Base-by-base conservation (phyloP, 2,329 filamentous ascomycete genomes). In the Cercospora sp. region DNA sequence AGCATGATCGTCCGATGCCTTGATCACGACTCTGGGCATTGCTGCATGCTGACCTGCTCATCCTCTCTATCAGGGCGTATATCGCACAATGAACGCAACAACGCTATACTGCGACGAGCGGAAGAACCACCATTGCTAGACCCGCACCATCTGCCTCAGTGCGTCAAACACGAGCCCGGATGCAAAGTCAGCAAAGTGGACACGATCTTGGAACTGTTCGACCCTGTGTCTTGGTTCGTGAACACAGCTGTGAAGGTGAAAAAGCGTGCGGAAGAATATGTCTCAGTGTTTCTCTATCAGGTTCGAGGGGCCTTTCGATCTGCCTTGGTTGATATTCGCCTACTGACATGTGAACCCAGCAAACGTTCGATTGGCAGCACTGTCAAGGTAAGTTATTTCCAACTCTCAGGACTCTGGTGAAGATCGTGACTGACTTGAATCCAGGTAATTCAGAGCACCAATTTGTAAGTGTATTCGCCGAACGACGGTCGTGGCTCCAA, bases 91-190 rank as follows among this genome's bases (percentile, higher is more conserved):
- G 43, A 45, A 45, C 43, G 18, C 21, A 28, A 28, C 51, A 8
- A 57, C 51, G 24, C 5, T 13, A 5, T 57, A 8, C 12, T 26
- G 51, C 51, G 51, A 18, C 51, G 51, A 12, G 12, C 24, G 13
- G 21, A n/a, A 32, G 7, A 57, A 18, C 9, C 18, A 28, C 51
- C 51, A 16, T 12, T 10, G 28, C 51, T 26, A 16, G 51, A 45
- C 18, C 58, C 58, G 18, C 34, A 61, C 24, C 40, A 43, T 34
- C 24, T 61, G 34, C 58, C 58, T 21, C 58, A 61, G 58, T 61
- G 58, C 34, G 58, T 61, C 30, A 61, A 45, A 16, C 21, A 40
- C 37, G 58, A 61, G 18, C 32, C 37, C 6, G 58, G 58, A 45
- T 61, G 58, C 24, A 57, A 26, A 18, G 43, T 18, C 43, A 49